Conservation (phyloP, 768 basidiomycete genomes). For the Leccinum longicurvipes region DNA sequence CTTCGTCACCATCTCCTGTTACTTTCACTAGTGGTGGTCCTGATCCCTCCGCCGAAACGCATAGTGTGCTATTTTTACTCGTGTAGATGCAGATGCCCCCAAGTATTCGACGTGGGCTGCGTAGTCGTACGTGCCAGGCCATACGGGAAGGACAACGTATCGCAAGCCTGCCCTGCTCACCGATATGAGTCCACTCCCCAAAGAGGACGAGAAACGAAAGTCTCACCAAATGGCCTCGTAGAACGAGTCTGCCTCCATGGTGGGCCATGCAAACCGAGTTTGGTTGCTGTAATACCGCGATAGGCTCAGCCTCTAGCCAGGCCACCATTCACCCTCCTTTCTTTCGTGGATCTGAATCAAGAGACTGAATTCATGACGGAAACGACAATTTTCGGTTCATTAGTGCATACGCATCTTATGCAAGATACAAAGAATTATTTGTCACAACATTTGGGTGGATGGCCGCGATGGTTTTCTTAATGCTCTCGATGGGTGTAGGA, state of each 20-base stretch:
- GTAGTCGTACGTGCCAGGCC: slow-evolving; percentile 11
- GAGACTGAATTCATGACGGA: background rate
- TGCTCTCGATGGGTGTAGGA: background rate
- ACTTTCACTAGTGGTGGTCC: slow-evolving; percentile 3
- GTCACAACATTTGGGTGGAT: background rate
- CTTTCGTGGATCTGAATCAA: slow-evolving; percentile 2
- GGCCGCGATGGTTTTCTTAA: background rate
- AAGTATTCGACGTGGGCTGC: background rate
- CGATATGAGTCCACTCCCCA: background rate
- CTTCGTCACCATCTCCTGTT: slow-evolving; percentile 5
- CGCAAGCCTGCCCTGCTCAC: slow-evolving; percentile 9
- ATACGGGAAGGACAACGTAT: slow-evolving; percentile 6
- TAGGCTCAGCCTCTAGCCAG: no score
- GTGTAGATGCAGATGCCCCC: slow-evolving; percentile 5
- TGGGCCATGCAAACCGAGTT: background rate
- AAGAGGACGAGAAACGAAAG: background rate
- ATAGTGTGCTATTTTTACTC: background rate
- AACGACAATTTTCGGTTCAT: background rate
- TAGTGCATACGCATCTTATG: slow-evolving; percentile 6
- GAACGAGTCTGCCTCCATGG: slow-evolving; percentile 5
- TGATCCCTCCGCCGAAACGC: slow-evolving; percentile 1
- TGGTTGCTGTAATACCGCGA: slow-evolving; percentile 3
- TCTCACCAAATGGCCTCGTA: slow-evolving; percentile 1
- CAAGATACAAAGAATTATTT: background rate
- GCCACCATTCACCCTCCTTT: no score